Evolutionary conservation across 2,329 filamentous ascomycete genomes (phyloP), one percentile per base, ranked within the genome.

Genomic region (Moelleriella libera): DNA sequence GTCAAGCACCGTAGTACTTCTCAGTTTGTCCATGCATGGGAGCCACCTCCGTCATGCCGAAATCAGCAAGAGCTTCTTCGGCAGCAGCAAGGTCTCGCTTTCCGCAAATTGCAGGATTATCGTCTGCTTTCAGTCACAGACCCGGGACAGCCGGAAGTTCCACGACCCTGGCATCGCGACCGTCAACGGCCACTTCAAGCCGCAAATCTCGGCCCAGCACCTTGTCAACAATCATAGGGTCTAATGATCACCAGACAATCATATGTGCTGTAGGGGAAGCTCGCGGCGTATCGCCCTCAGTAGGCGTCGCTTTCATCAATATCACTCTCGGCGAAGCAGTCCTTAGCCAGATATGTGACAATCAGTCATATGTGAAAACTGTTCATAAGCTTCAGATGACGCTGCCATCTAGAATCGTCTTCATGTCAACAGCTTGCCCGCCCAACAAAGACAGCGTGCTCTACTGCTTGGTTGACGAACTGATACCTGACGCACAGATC

Each of bases 271-370:
- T 96, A 45, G 86, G 80, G 56, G 88, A 96, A 61, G 88, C 86
- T 42, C 83, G 89, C n/a, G 88, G 88, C 5, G 77, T 95, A 5
- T 82, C 85, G 28, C 88, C 88, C 0, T 84, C 82, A 0, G 82
- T 97, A 2, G 89, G 90, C 1, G 70, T 95, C 41, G 86, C 88
- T 3, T 89, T 96, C 58, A 72, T 96, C 58, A 94, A 97, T 58
- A 71, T 94, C 3, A 82, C 86, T 41, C 89, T 86, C 2, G 85
- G 84, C 40, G 88, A 95, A 64, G 85, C 80, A 12, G 79, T 88
- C 30, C 73, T 97, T 40, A 94, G 87, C 58, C 88, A 96, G 58
- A 90, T 97, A 53, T 88, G 84, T 58, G 90, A 97, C 62, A 94
- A 83, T 48, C 88, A 95, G 60, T 94, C 88, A 34, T 97, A 94